Evolutionary conservation across 768 basidiomycete species (phyloP), one percentile per base, ranked within the genome.

Genomic region (Lentinula guzmanii): DNA sequence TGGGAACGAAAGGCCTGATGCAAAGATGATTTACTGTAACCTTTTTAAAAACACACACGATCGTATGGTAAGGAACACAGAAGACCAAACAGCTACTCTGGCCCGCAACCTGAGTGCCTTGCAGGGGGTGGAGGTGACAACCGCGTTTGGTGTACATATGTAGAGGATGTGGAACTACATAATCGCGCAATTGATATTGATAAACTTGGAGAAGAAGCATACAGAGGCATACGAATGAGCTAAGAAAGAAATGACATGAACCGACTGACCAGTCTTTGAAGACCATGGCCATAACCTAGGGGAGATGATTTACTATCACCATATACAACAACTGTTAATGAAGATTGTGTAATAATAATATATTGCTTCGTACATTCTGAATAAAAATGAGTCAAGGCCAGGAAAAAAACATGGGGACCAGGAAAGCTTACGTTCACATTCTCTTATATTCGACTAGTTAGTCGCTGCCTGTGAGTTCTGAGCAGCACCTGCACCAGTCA

Each of bases 401-500:
- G 4, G 15, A 51, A 4, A 10, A 18, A 18, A 41, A 37, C 15
- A 15, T 5, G 18, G 24, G 5, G 15, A 52, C 13, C 15, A 31
- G 9, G 37, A 34, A 35, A 7, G n/a, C 34, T 28, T 39, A 54
- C 53, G n/a, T 10, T 54, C 7, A 24, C 8, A 33, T 2, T 21
- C 15, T 52, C 5, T 52, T 9, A 13, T 2, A 39, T 9, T 34
- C 3, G 6, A 21, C 13, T 31, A 52, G 28, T 52, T 33, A 28
- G 37, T n/a, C 10, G 37, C 24, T 10, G 55, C 4, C 41, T 56
- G 55, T 8, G 39, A 37, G 41, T 56, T 56, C 41, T 56, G 51
- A 52, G 51, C 28, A 35, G 79, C 86, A 18, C 45, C 58, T 41
- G 83, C 90, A 28, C 90, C 90, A 0, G 92, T 93, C 10, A 93